phyloP scores from a whole-genome alignment of 768 basidiomycete genomes.

The Termitomyces sp. region DNA sequence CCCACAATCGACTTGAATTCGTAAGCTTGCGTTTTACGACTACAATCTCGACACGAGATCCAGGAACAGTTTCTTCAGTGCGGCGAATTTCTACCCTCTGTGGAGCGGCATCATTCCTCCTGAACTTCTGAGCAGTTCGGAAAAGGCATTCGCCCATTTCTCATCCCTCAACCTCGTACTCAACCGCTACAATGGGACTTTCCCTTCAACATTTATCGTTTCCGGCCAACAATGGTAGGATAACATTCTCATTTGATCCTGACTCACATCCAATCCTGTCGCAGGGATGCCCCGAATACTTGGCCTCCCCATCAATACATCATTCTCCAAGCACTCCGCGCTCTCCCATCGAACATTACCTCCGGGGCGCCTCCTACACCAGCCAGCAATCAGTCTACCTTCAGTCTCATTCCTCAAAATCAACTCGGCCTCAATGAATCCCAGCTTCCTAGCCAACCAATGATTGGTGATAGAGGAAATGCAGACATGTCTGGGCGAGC shows the following conservation, averaged over 20 bases:
- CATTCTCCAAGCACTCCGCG: slow-evolving; percentile 66
- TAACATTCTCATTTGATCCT: slow-evolving; percentile 3
- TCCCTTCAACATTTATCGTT: slow-evolving; percentile 72
- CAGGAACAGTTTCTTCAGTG: slow-evolving; percentile 60
- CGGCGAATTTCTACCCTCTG: slow-evolving; percentile 76
- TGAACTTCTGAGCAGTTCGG: slow-evolving; percentile 50
- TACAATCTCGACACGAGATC: slow-evolving; percentile 70
- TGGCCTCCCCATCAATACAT: slow-evolving; percentile 93
- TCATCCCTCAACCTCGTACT: slow-evolving; percentile 71
- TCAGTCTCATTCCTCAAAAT: slow-evolving; percentile 64
- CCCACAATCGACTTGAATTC: background rate
- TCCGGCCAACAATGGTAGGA: slow-evolving; percentile 77
- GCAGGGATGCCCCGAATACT: slow-evolving; percentile 82
- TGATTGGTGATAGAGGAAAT: slow-evolving; percentile 31
- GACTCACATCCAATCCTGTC: background rate
- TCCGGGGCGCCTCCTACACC: slow-evolving; percentile 47
- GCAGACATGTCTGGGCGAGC: slow-evolving; percentile 44
- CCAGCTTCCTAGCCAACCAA: slow-evolving; percentile 63
- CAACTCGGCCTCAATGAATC: slow-evolving; percentile 73
- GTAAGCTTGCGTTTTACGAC: slow-evolving; percentile 80
- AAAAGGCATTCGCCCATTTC: slow-evolving; percentile 68
- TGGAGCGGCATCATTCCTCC: slow-evolving; percentile 85
- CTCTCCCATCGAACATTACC: slow-evolving; percentile 70
- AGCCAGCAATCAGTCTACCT: slow-evolving; percentile 47
- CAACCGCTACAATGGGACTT: slow-evolving; percentile 83